Evolutionary conservation across 2,329 filamentous ascomycete genomes (phyloP).

Genomic region (Trichoderma semiorbis): DNA sequence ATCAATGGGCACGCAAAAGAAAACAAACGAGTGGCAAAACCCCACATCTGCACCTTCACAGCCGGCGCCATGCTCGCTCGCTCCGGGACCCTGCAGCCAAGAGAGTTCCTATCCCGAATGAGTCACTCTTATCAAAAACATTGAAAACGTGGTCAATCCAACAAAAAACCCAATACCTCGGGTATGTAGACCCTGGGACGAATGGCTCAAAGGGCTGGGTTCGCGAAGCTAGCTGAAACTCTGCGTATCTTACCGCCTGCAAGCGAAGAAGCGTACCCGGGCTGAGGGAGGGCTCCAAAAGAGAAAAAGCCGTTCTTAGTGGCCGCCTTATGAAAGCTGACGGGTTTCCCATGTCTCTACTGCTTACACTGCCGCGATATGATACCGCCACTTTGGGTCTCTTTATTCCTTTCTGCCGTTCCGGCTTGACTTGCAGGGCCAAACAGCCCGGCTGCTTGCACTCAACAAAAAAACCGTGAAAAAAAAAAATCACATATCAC

Average conservation of each 20-base stretch:
- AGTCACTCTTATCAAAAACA: neutral
- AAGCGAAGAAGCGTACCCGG: neutral
- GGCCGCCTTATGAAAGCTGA: conserved; percentile 1
- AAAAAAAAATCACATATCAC: neutral
- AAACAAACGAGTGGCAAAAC: neutral
- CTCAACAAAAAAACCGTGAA: neutral
- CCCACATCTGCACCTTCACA: neutral
- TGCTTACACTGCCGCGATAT: neutral
- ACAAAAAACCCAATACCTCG: neutral
- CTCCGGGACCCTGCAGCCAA: neutral
- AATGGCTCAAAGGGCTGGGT: neutral
- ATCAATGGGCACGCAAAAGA: neutral
- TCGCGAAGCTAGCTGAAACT: neutral
- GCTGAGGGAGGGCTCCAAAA: neutral
- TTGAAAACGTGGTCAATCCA: neutral
- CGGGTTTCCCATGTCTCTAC: neutral
- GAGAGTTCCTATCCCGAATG: neutral
- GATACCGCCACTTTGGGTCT: neutral
- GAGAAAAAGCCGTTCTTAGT: neutral
- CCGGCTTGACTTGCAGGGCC: neutral
- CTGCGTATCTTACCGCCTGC: neutral
- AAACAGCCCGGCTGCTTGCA: neutral
- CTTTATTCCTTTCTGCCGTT: neutral
- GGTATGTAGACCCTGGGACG: neutral
- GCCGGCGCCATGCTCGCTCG: neutral